phyloP scores from a whole-genome alignment of 768 basidiomycete species.

The Tricholoma sp. region DNA sequence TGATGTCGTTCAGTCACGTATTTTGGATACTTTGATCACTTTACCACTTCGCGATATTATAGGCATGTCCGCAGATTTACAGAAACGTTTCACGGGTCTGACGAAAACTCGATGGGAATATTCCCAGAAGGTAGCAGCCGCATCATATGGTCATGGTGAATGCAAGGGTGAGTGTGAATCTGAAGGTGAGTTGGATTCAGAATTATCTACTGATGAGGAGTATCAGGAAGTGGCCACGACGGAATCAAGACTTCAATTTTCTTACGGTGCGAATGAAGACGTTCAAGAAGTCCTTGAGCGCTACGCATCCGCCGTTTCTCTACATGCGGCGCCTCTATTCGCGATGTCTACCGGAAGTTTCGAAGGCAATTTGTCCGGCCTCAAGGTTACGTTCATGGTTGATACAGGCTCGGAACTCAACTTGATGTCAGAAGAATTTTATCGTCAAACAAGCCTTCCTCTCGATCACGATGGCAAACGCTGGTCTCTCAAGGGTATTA shows the following conservation, averaged over 20 bases:
- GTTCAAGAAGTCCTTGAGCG: background rate
- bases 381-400: slow-evolving; percentile 13
- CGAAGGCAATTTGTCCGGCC: slow-evolving; percentile 5
- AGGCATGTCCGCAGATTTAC: background rate
- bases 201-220: background rate
- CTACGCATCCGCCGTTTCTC: slow-evolving; percentile 6
- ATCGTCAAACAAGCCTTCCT: slow-evolving; percentile 1
- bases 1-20: background rate
- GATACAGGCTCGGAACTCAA: slow-evolving; percentile 22
- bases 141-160: background rate
- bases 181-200: no score
- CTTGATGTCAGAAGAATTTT: slow-evolving; percentile 6
- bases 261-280: background rate
- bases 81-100: background rate
- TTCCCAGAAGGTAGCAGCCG: background rate
- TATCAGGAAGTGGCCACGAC: background rate
- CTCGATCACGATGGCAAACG: slow-evolving; percentile 17
- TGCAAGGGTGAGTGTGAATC: background rate
- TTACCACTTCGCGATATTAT: background rate
- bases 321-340: slow-evolving; percentile 1
- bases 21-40: background rate
- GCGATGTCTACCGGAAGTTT: slow-evolving; percentile 13
- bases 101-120: background rate
- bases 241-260: background rate
- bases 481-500: slow-evolving; percentile 22